These are phyloP conservation scores for Pilatotrama ljubarskyi DNA, from an alignment of 768 basidiomycete species.

Conservation along the genomic window DNA sequence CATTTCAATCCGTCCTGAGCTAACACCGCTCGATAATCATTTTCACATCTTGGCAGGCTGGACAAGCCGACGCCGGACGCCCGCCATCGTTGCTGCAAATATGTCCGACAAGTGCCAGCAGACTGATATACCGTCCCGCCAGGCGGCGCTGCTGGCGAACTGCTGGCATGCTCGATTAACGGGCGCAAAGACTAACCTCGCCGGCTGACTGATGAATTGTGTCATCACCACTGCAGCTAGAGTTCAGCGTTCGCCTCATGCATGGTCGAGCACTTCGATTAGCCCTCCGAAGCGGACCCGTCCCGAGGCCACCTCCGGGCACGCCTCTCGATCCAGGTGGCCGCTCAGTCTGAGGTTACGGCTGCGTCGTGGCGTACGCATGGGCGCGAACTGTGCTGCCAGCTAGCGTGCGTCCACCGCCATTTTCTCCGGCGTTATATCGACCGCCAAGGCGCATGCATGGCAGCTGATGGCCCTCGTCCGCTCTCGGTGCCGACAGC, in stretches of 20 bases:
- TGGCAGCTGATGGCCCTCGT: constrained; percentile 5
- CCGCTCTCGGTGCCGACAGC: constrained; percentile 18
- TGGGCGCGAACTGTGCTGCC: background rate
- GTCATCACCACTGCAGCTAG: constrained; percentile 1
- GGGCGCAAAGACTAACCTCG: constrained; percentile 2
- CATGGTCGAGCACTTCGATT: constrained; percentile 9
- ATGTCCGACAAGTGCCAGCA: background rate
- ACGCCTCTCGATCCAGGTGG: constrained; percentile 11
- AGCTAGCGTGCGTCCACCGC: background rate
- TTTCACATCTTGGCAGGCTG: constrained; percentile 18
- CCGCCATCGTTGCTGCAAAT: constrained; percentile 1
- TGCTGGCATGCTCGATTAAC: constrained; percentile 2
- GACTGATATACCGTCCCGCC: background rate
- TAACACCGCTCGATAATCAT: background rate
- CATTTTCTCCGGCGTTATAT: constrained; percentile 5
- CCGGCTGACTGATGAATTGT: constrained; percentile 7
- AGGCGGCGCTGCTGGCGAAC: background rate
- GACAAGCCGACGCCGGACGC: background rate
- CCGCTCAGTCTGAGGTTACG: background rate
- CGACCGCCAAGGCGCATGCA: background rate
- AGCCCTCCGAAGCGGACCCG: constrained; percentile 4
- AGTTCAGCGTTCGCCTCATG: constrained; percentile 5
- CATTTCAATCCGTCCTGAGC: background rate
- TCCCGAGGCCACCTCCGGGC: constrained; percentile 6
- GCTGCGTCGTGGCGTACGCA: background rate